Evolutionary conservation across 139 green algal species (phyloP), one percentile per base, ranked within the genome.

Genomic region (Chlorella vulgaris): DNA sequence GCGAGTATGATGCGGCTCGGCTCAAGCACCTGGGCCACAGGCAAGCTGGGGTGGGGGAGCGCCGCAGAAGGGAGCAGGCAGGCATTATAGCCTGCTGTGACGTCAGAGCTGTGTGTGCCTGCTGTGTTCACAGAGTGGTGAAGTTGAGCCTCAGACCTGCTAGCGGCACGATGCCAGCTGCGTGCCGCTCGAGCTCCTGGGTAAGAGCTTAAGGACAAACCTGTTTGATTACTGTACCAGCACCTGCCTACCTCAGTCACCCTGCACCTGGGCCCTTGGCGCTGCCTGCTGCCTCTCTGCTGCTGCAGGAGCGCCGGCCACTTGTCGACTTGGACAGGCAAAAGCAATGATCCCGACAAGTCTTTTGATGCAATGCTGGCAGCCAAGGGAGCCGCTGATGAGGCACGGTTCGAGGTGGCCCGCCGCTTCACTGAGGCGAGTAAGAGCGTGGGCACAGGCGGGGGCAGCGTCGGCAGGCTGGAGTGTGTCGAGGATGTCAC

Each of bases 381-480:
- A 7, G 89, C 89, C 47, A 81, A 86, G 62, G 53, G 53, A 0
- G 84, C 82, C 24, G 90, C 85, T 10, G 90, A 94, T 33, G 87
- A 91, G 35, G 85, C 91, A 1, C 82, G 91, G 13, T 94, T 90
- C 42, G 84, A 87, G 31, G 81, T 92, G 76, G 88, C 89, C 33
- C 77, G 83, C 35, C 86, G 83, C 31, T 77, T 94, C 31, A 90
- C 84, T 1, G 75, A 91, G 74, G 43, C 84, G 47, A 5, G 61
- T 35, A 15, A 8, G 6, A 51, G 13, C 13, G 47, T 15, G 15
- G 47, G 47, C 47, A 55, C n/a, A n/a, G n/a, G n/a, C n/a, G n/a
- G n/a, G n/a, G n/a, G n/a, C n/a, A n/a, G n/a, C n/a, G n/a, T n/a
- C n/a, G n/a, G n/a, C n/a, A n/a, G n/a, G n/a, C n/a, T n/a, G n/a